Conservation (phyloP, 1,284 basidiomycete species). For the Ustilago tritici region DNA sequence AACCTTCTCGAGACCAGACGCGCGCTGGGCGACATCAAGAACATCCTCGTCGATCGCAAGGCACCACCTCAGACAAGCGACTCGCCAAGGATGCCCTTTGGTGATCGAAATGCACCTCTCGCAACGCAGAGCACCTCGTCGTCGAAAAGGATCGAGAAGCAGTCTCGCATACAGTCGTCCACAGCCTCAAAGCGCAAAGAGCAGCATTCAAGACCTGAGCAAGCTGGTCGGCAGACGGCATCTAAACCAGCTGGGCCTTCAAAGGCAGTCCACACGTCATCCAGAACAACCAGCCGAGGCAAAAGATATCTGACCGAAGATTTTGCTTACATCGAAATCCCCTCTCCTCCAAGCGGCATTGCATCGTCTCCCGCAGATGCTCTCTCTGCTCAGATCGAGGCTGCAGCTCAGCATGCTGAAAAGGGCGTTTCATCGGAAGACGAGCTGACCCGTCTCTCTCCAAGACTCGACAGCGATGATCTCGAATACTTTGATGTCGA, state of each 20-base stretch:
- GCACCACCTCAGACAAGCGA: neutral
- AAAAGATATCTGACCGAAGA: neutral
- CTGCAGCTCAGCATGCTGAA: constrained; percentile 4
- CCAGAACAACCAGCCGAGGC: neutral
- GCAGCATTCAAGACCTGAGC: neutral
- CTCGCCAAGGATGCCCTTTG: constrained; percentile 24
- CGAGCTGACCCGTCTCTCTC: constrained; percentile 26
- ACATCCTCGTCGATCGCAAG: constrained; percentile 12
- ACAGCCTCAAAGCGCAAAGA: neutral
- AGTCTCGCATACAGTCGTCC: neutral
- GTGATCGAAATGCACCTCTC: constrained; percentile 27
- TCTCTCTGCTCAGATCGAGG: constrained; percentile 20
- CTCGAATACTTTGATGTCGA: constrained; percentile 44
- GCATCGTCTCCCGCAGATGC: neutral
- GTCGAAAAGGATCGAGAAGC: neutral
- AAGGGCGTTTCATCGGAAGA: constrained; percentile 7
- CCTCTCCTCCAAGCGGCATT: neutral
- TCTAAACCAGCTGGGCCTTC: neutral
- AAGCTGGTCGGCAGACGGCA: neutral
- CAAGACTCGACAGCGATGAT: constrained; percentile 31
- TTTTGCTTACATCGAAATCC: constrained; percentile 11
- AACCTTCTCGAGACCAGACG: constrained; percentile 15
- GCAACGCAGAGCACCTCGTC: neutral
- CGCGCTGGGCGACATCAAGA: constrained; percentile 26
- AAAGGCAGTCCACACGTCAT: neutral